Percentiles rank a stretch among this genome's conserved stretches.
Evolutionary conservation across 148 eudicot genomes (phyloP).

Genomic region (Silene conica): DNA sequence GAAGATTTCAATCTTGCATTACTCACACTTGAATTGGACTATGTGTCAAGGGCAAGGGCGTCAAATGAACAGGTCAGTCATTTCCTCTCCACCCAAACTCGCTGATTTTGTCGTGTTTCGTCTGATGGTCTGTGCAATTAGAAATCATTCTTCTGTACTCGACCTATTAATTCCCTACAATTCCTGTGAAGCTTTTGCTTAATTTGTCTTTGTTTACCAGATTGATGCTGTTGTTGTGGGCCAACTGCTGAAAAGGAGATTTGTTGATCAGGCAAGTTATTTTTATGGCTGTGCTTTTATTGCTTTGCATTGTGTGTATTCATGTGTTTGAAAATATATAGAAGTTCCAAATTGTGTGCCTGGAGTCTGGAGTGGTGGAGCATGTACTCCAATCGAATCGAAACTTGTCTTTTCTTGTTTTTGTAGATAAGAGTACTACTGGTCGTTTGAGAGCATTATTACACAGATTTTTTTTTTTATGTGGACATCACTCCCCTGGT

Average conservation of each 20-base stretch:
- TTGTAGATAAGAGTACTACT: too few relatives aligned
- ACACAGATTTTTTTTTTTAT: too few relatives aligned
- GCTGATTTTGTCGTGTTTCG: slow-evolving; percentile 10
- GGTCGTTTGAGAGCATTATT: too few relatives aligned
- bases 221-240: slow-evolving; percentile 75
- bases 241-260: slow-evolving; percentile 62
- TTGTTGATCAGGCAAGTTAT: slow-evolving; percentile 63
- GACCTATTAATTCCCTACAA: slow-evolving; percentile 1
- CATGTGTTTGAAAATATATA: not conserved
- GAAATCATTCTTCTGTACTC: not conserved
- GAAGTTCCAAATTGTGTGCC: slow-evolving; percentile 11
- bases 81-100: not conserved
- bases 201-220: slow-evolving; percentile 36
- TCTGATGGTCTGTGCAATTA: not conserved
- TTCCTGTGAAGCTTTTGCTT: slow-evolving; percentile 9
- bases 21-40: slow-evolving; percentile 85
- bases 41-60: slow-evolving; percentile 59
- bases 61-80: slow-evolving; percentile 64
- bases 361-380: not conserved
- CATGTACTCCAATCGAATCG: not conserved
- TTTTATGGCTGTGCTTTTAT: not conserved
- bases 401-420: not conserved
- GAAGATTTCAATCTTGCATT: slow-evolving; percentile 70
- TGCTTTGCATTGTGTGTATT: not conserved
- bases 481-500: too few relatives aligned